A percentile compares a stretch with the other conserved stretches of the same genome.
Conservation (phyloP, 108 stramenopile genomes). For the Pseudonitzschia pungens region DNA sequence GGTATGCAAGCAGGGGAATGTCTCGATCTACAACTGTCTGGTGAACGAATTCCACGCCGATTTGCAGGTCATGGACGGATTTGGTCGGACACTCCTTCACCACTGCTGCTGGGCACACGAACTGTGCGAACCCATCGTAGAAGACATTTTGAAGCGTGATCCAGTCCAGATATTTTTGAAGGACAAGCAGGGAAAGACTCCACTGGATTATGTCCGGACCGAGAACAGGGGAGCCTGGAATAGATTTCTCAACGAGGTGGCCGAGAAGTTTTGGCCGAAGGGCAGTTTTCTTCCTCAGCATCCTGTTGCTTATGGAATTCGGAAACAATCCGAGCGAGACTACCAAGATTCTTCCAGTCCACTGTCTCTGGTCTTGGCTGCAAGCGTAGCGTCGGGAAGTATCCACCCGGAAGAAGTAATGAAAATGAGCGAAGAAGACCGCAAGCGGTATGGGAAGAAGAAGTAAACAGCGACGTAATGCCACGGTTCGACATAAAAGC, state of each 20-base stretch:
- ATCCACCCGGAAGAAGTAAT: slow-evolving; percentile 33
- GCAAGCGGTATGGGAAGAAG: not conserved
- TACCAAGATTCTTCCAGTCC: slow-evolving; percentile 39
- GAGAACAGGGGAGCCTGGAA: slow-evolving; percentile 71
- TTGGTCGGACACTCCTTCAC: slow-evolving; percentile 59
- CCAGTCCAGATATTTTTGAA: slow-evolving; percentile 55
- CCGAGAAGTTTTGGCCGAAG: slow-evolving; percentile 58
- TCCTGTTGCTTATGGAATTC: slow-evolving; percentile 1
- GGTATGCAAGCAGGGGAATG: slow-evolving; percentile 72
- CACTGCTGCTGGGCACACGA: slow-evolving; percentile 49
- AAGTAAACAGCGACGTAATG: too few species aligned
- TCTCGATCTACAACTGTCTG: slow-evolving; percentile 48
- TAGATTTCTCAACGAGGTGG: slow-evolving; percentile 51
- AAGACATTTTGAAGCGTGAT: slow-evolving; percentile 53
- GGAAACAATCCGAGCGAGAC: slow-evolving; percentile 22
- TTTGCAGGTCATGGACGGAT: slow-evolving; percentile 53
- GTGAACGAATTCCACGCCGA: slow-evolving; percentile 52
- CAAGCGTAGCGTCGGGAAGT: slow-evolving; percentile 36
- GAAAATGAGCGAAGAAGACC: slow-evolving; percentile 16
- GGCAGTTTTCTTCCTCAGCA: slow-evolving; percentile 3
- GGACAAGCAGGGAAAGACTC: slow-evolving; percentile 75
- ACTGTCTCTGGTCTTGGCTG: slow-evolving; percentile 26
- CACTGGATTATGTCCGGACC: slow-evolving; percentile 73
- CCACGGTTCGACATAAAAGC: too few species aligned
- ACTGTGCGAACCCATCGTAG: slow-evolving; percentile 34